Base-by-base conservation (phyloP, 2,329 filamentous ascomycete genomes). In the Monosporascus sp. region DNA sequence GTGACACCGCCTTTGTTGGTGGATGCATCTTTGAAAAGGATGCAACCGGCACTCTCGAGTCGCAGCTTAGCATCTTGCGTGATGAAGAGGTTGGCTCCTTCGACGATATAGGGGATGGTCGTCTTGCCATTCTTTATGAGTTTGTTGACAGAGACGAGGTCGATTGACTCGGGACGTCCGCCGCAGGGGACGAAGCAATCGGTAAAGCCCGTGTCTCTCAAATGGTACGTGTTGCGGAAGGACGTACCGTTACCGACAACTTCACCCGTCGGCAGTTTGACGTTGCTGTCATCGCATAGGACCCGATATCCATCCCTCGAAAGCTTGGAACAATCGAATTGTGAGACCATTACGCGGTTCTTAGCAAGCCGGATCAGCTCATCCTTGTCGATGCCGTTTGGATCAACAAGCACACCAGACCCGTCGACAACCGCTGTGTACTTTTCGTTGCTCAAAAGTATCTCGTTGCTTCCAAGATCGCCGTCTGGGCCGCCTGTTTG, bases 1-100 rank as follows among this genome's bases (percentile, higher is more conserved):
- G 94, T 99, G 46, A 99, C 94, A 70, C 94, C 94, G 60, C 94
- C 94, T 80, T 99, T 99, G 83, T 99, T 99, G 53, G 93, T 92
- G 38, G 91, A 96, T 5, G 94, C 94, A 71, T 99, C 94, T 77
- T 99, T 99, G 86, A 91, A 97, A 41, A 99, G 75, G 64, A 97
- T 85, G 68, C 91, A 95, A 56, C 94, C 94, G n/a, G 93, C 92
- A 64, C 91, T 87, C 76, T 99, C 94, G 16, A 99, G 84, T 24
- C 91, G 89, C 52, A 97, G 82, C 78, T 97, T 97, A 64, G 93
- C 93, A 66, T 99, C 94, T 73, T 99, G 94, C 1, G 94, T 97
- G 74, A 99, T 95, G 82, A 99, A 99, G 52, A 99, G 80, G 71
- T 97, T 99, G 72, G 94, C 94, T 51, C 94, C 94, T 75, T 99